Evolutionary conservation across 805 yeast genomes (phyloP), one percentile per base, ranked within the genome.

Genomic region (Yamadazyma paraphyllophila): DNA sequence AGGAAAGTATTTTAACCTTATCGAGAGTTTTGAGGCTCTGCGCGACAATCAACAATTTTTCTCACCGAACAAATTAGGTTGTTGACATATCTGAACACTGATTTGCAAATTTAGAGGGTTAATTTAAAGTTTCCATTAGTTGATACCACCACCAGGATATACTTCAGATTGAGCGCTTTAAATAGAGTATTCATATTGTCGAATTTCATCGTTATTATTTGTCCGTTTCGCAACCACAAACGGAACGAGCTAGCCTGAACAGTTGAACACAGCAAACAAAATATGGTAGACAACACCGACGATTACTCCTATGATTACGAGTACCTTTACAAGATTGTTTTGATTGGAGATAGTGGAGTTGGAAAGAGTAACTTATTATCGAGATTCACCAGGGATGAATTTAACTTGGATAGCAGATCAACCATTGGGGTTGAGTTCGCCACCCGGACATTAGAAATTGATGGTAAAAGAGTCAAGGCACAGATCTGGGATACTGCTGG

Each of bases 401-500:
- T 94, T 74, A 90, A 91, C 70, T 78, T 91, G 53, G 98, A 94
- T 65, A 83, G 94, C 13, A 83, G 94, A 67, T 86, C 96, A 44
- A 92, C 99, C 24, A 92, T 92, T 62, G 99, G 99, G 39, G 99
- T 94, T 42, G 99, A 94, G 68, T 92, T 92, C 72, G 98, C 98
- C 36, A 94, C 98, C 16, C 80, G 97, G 65, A 91, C 97, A 2
- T 82, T 94, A 46, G 92, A 86, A 58, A 83, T 87, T 51, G 92
- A 86, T 54, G 90, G 89, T 36, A 86, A 85, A 60, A 72, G 88
- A 62, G 85, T 88, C 56, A 88, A 88, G 65, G 92, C 95, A 3
- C 96, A 89, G 68, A 85, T 90, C 56, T 92, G 99, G 99, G 99
- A 92, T 68, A 92, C 99, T 31, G 99, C 99, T 2, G 99, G 99